phyloP scores from a whole-genome alignment of 495 filamentous ascomycete genomes.

The Mycothermus thermophilus region DNA sequence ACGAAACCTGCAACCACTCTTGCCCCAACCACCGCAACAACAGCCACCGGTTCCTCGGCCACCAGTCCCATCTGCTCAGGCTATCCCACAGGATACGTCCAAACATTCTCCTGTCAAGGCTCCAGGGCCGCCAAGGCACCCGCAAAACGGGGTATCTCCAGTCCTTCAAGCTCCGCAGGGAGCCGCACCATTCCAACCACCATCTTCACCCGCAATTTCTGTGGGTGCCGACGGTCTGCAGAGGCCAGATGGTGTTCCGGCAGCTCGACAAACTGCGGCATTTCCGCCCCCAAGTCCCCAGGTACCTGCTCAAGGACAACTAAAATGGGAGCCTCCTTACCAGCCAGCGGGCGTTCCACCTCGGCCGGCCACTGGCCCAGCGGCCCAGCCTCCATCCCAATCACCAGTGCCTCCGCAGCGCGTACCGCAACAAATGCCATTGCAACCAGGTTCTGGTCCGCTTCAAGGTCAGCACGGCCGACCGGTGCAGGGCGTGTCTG shows the following conservation, averaged over 20 bases:
- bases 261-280: slow-evolving; percentile 6
- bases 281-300: slow-evolving; percentile 4
- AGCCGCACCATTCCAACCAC: slow-evolving; percentile 14
- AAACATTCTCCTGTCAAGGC: no score
- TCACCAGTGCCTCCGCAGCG: slow-evolving; percentile 11
- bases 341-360: slow-evolving; percentile 19
- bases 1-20: background rate
- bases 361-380: no score
- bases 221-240: slow-evolving; percentile 19
- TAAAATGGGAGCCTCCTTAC: slow-evolving; percentile 40
- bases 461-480: no score
- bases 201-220: slow-evolving; percentile 13
- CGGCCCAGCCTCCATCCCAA: no score
- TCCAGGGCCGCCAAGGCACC: slow-evolving; percentile 11
- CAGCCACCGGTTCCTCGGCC: background rate
- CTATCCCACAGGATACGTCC: slow-evolving; percentile 5
- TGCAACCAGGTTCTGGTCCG: no score
- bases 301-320: slow-evolving; percentile 12
- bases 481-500: no score
- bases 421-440: slow-evolving; percentile 8
- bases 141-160: slow-evolving; percentile 16
- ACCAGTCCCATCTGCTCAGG: slow-evolving; percentile 4
- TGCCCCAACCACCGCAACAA: background rate
- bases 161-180: slow-evolving; percentile 32
- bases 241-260: slow-evolving; percentile 12